Evolutionary conservation across 768 basidiomycete species (phyloP), one percentile per base, ranked within the genome.

Genomic region (Lactarius deliciosus): DNA sequence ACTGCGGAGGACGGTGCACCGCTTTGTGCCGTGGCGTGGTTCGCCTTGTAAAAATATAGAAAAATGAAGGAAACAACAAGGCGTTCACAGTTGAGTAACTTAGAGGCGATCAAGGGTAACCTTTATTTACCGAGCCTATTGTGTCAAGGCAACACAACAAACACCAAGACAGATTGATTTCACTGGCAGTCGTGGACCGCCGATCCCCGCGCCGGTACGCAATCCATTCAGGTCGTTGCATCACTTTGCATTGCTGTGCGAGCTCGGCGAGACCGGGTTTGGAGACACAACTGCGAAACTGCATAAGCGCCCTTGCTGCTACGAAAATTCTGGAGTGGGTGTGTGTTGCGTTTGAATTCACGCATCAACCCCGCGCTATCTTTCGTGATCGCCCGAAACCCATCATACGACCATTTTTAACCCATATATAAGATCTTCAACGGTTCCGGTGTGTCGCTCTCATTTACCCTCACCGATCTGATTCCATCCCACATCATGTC

Each of bases 371-470:
- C 25, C 11, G 36, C 25, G 18, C 61, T 56, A 63, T 63, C 61
- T 47, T 40, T 63, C 61, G 53, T 63, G 61, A 63, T 63, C 53
- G 61, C 53, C 61, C 61, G 53, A 40, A 40, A n/a, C 11, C 57
- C 22, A 58, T 22, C 34, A 58, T 58, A 16, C 16, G 47, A 15
- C 50, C 61, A 11, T 13, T 16, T 34, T 18, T 34, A 10, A 34
- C 22, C 36, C n/a, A 28, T 22, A 56, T 41, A 56, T 34, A 40
- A 63, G 61, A 20, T 36, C 47, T 11, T 22, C 8, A 22, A 6
- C 47, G 3, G 16, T 18, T 22, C 5, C 34, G 20, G n/a, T 25
- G 20, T 28, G 4, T 15, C 36, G 40, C 47, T 40, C 32, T 36
- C n/a, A 38, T 20, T 16, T 34, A n/a, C 34, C 36, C 32, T 38